Base-by-base conservation (phyloP, 352 stramenopile genomes). In the Hyphochytrium catenoides region DNA sequence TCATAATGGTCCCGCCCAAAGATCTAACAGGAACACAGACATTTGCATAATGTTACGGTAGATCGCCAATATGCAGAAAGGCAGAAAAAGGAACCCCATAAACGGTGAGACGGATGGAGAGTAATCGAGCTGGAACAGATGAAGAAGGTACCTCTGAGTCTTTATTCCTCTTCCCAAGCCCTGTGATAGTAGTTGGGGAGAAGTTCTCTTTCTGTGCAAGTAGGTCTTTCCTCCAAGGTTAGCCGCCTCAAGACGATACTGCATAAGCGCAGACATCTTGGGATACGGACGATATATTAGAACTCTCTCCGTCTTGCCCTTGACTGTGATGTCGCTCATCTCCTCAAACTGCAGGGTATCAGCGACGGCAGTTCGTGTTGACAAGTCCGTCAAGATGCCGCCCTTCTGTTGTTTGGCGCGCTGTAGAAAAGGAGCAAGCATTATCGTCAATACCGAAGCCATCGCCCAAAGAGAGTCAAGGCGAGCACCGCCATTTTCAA, bases 241-340 rank as follows among this genome's bases (percentile, higher is more conserved):
- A n/a, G n/a, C n/a, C n/a, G 54, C 55, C 12, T 62, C 64, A 20
- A 77, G 34, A 25, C 75, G 63, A 35, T 74, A 74, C 33, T 69
- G 61, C 23, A 81, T 33, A 15, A 81, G 35, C 24, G 71, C 77
- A 7, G 69, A 84, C 69, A 84, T 84, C 27, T 65, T 59, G 27
- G 67, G 65, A 36, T 84, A 84, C 39, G 69, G 69, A 3, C 69
- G 62, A 33, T 81, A 67, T 46, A 84, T 79, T 39, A 76, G 75
- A 36, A 84, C 76, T 34, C 69, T 76, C 46, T 84, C 69, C 40
- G 81, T 74, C 45, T 92, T 92, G 29, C 78, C 78, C 46, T 93
- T 93, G 34, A 93, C 71, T 43, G 74, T 69, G 43, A 91, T 87
- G 44, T 83, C 56, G 0, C 57, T 64, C 4, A 66, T 60, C 20